Conservation (phyloP, 2,329 filamentous ascomycete species). For the Microdochium bolleyi region DNA sequence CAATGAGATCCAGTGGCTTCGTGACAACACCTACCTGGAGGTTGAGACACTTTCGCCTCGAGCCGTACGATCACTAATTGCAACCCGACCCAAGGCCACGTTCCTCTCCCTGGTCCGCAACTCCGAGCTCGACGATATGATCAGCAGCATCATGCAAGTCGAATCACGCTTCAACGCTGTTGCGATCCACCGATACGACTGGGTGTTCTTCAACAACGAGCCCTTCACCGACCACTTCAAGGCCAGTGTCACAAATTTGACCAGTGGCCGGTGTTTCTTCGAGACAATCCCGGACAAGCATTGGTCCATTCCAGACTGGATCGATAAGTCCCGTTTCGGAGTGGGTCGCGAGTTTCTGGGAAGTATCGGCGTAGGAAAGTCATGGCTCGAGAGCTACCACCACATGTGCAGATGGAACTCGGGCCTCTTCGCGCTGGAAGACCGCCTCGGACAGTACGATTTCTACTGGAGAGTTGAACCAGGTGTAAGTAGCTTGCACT, state of each 20-base stretch:
- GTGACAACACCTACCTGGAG: constrained; percentile 14
- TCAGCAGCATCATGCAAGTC: constrained; percentile 64
- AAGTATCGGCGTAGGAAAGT: constrained; percentile 60
- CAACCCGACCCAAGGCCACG: constrained; percentile 24
- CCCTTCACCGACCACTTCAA: constrained; percentile 76
- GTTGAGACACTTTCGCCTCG: constrained; percentile 3
- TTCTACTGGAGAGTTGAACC: constrained; percentile 57
- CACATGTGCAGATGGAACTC: constrained; percentile 80
- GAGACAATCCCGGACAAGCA: constrained; percentile 68
- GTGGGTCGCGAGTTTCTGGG: constrained; percentile 56
- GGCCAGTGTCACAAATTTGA: constrained; percentile 55
- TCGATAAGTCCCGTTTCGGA: constrained; percentile 56
- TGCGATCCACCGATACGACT: constrained; percentile 67
- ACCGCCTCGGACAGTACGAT: constrained; percentile 53
- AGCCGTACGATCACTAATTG: constrained; percentile 8
- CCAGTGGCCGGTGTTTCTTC: constrained; percentile 63
- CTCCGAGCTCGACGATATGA: constrained; percentile 57
- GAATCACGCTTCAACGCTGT: constrained; percentile 74
- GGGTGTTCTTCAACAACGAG: constrained; percentile 81
- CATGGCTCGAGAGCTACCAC: constrained; percentile 58
- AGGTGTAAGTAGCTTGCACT: constrained; percentile 35
- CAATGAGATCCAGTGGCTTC: constrained; percentile 17
- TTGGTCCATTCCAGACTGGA: constrained; percentile 68
- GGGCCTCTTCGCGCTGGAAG: constrained; percentile 73
- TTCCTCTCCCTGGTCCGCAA: constrained; percentile 66